These are phyloP conservation scores for Tricholoma terreum DNA, from an alignment of 768 basidiomycete genomes.

Conservation along the genomic window DNA sequence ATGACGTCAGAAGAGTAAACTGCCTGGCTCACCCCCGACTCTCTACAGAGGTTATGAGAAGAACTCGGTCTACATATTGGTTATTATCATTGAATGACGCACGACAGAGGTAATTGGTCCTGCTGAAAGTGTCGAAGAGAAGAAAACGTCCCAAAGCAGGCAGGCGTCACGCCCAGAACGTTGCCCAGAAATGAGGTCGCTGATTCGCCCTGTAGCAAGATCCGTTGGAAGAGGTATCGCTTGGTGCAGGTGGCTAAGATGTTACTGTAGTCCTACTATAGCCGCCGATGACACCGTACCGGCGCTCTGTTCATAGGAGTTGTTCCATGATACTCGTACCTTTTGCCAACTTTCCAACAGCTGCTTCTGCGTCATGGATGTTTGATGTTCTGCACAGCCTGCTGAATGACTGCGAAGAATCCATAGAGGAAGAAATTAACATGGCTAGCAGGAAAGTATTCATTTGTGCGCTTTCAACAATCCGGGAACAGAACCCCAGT, in stretches of 20 bases:
- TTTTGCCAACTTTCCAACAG: background rate
- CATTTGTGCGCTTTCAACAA: background rate
- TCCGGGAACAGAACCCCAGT: background rate
- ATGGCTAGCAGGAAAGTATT: background rate
- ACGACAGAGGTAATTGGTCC: too few species aligned
- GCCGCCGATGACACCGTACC: background rate
- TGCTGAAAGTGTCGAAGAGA: too few species aligned
- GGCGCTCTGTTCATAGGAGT: background rate
- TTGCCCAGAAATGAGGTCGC: background rate
- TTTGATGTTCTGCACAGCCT: background rate
- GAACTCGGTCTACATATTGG: background rate
- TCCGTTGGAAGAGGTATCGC: too few species aligned
- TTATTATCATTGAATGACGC: too few species aligned
- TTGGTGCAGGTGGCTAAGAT: background rate
- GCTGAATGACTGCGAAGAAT: background rate
- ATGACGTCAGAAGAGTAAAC: conserved; percentile 1
- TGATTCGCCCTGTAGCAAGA: too few species aligned
- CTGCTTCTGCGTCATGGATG: background rate
- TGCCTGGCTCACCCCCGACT: background rate
- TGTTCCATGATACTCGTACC: background rate
- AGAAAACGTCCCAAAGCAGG: background rate
- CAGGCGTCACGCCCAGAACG: background rate
- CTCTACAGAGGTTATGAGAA: background rate
- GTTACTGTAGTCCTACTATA: background rate
- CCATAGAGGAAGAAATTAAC: background rate